Percentiles rank a stretch among this genome's conserved stretches.
These are phyloP conservation scores for Xylaria sp. DNA, from an alignment of 2,329 filamentous ascomycete genomes.

Conservation along the genomic window DNA sequence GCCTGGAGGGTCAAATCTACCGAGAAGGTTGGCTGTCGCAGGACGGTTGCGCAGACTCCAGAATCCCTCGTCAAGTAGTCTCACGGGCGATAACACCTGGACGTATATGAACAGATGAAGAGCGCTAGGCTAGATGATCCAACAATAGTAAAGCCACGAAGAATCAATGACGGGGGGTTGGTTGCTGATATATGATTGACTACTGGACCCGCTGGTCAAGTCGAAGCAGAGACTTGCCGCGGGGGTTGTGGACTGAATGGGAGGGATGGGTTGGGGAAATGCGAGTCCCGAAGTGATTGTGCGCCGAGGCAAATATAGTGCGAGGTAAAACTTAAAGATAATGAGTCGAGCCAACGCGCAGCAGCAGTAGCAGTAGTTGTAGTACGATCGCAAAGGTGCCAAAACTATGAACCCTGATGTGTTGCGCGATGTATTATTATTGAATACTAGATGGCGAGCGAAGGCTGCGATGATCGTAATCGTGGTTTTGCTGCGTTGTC, in stretches of 20 bases:
- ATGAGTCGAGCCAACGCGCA: slow-evolving; percentile 15
- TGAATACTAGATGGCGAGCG: neutral
- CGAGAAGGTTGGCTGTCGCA: slow-evolving; percentile 32
- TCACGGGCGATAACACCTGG: slow-evolving; percentile 28
- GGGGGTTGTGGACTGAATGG: slow-evolving; percentile 21
- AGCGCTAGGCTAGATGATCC: slow-evolving; percentile 20
- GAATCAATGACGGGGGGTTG: slow-evolving; percentile 5
- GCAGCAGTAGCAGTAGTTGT: neutral
- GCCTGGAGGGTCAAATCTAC: slow-evolving; percentile 47
- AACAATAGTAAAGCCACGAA: slow-evolving; percentile 31
- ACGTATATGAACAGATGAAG: slow-evolving; percentile 33
- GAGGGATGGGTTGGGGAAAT: slow-evolving; percentile 2
- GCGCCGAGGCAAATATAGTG: neutral
- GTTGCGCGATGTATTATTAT: slow-evolving; percentile 7
- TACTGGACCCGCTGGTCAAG: slow-evolving; percentile 41
- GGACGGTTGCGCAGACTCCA: slow-evolving; percentile 28
- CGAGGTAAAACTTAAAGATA: neutral
- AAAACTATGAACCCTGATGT: slow-evolving; percentile 4
- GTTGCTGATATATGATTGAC: slow-evolving; percentile 31
- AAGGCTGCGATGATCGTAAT: slow-evolving; percentile 5
- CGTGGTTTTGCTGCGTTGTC: slow-evolving; percentile 4
- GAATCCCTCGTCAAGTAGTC: slow-evolving; percentile 33
- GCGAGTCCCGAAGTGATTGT: slow-evolving; percentile 8
- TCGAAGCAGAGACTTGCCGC: slow-evolving; percentile 40
- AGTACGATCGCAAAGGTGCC: neutral